A percentile compares a stretch with the other conserved stretches of the same genome.
Evolutionary conservation across 2,329 filamentous ascomycete species (phyloP).

Genomic region (Penicillium paneum): DNA sequence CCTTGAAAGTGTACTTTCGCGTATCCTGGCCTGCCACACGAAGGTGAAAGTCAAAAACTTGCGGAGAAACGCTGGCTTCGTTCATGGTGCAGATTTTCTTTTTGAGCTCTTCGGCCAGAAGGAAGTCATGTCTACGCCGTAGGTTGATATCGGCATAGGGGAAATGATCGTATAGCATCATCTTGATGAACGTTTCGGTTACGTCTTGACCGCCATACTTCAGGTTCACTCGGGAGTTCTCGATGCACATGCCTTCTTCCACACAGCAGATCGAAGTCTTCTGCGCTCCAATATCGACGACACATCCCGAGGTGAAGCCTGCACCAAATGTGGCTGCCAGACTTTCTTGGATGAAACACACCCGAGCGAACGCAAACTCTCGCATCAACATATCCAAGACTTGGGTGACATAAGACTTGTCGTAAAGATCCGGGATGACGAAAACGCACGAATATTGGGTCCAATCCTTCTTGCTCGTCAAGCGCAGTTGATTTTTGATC

Average conservation of each 20-base stretch:
- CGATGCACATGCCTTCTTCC: constrained; percentile 90
- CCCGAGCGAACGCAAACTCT: constrained; percentile 82
- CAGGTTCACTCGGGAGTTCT: constrained; percentile 90
- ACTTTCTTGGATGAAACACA: constrained; percentile 95
- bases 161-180: constrained; percentile 96
- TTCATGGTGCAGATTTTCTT: constrained; percentile 89
- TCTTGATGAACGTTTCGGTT: constrained; percentile 91
- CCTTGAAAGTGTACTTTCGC: constrained; percentile 91
- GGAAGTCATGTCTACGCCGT: constrained; percentile 81
- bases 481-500: constrained; percentile 76
- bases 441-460: constrained; percentile 94
- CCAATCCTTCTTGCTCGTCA: constrained; percentile 76
- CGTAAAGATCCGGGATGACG: constrained; percentile 93
- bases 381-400: constrained; percentile 80
- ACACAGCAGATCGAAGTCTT: constrained; percentile 98
- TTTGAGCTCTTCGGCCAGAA: constrained; percentile 93
- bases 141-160: constrained; percentile 95
- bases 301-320: constrained; percentile 88
- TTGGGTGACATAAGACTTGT: constrained; percentile 85
- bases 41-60: constrained; percentile 85
- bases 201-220: constrained; percentile 93
- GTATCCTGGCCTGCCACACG: constrained; percentile 85
- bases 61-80: constrained; percentile 83
- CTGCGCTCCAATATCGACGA: constrained; percentile 93
- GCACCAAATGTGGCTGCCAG: constrained; percentile 92